Percentiles rank a stretch among this genome's conserved stretches.
phyloP scores from a whole-genome alignment of 306 rosid genomes.

The Hippophae tibetana region DNA sequence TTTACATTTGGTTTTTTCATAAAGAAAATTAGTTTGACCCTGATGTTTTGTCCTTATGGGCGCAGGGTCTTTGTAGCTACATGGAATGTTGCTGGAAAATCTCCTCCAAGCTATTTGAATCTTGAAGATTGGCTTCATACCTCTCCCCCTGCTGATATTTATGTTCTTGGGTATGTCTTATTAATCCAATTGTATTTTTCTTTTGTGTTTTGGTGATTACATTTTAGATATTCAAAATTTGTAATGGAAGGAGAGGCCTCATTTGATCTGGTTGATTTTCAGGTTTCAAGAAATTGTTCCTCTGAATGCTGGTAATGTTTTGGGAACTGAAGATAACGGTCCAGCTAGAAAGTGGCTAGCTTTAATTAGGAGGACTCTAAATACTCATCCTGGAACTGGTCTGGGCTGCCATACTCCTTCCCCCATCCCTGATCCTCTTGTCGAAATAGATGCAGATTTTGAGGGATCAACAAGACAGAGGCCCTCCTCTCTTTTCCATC shows the following conservation, averaged over 20 bases:
- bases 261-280: conserved; percentile 17
- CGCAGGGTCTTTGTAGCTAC: conserved; percentile 78
- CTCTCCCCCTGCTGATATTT: conserved; percentile 88
- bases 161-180: conserved; percentile 76
- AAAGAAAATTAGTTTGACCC: conserved; percentile 5
- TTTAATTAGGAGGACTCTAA: conserved; percentile 73
- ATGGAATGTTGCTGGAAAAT: conserved; percentile 97
- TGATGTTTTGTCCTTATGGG: conserved; percentile 10
- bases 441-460: conserved; percentile 76
- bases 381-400: conserved; percentile 79
- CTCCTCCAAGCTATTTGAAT: conserved; percentile 76
- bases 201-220: not conserved
- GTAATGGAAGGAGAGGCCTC: not conserved
- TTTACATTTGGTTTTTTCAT: not conserved
- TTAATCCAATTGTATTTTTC: conserved; percentile 8
- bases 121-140: conserved; percentile 98
- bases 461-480: conserved; percentile 84
- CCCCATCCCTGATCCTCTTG: conserved; percentile 79
- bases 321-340: conserved; percentile 95
- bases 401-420: conserved; percentile 71
- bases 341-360: conserved; percentile 98
- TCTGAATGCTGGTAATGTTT: conserved; percentile 94
- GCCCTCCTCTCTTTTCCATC: conserved; percentile 68
- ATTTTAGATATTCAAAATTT: no score
- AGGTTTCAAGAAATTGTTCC: conserved; percentile 99